Evolutionary conservation across 441 rosid species (phyloP), one percentile per base, ranked within the genome.

Genomic region (Erysimum cheiri): DNA sequence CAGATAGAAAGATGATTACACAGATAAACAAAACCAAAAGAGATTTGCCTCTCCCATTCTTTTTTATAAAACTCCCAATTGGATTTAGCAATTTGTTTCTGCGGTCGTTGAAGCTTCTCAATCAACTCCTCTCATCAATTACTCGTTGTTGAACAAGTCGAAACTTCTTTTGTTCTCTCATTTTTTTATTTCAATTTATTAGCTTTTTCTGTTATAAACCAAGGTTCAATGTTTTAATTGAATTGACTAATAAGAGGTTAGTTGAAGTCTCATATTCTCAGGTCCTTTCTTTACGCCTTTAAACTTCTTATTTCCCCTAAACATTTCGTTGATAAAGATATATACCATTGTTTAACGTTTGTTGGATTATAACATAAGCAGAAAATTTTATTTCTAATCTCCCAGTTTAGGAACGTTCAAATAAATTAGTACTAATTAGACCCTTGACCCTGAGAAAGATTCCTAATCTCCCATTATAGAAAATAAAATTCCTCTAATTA

Each of bases 21-120:
- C 31, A 19, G 41, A 37, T 10, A 37, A 37, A 37, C 12, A 43
- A 22, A 24, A 24, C 26, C 2, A 24, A 24, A 22, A 55, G 44
- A 52, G 80, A 64, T 90, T 60, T 81, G 92, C 87, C 26, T 24
- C 26, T 24, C 26, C 26, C 26, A 24, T 24, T 24, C 26, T 24
- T 41, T 36, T 36, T 15, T 35, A 10, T 10, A 19, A 50, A 61
- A 31, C 62, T 31, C 54, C 14, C 14, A 55, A 32, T 22, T 39
- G 54, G 40, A 60, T 59, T 36, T 32, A 2, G 61, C n/a, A 62
- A 39, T 28, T 40, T 55, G 60, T 47, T 62, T 54, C 9, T 48
- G 55, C 50, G 55, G 74, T 75, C 59, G 74, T 69, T 69, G 70
- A 68, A 69, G 70, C 78, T 69, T 74, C 73, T 29, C 60, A 39